Conservation (phyloP, 305 asterid genomes). For the Solanum hybrid region DNA sequence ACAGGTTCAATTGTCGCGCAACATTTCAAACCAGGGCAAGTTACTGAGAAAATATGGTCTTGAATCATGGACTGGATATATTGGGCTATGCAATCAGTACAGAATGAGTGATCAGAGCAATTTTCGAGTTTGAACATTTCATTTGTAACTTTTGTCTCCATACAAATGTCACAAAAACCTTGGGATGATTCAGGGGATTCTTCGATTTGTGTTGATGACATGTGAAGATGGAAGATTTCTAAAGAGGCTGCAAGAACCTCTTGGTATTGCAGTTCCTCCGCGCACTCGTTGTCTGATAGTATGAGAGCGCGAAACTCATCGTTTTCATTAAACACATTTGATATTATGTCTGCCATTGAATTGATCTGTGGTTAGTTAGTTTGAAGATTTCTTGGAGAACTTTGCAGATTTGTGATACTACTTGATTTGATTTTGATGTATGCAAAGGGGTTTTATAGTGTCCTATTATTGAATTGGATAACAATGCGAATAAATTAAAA, state of each 20-base stretch:
- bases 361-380: not conserved
- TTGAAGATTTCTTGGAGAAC: not conserved
- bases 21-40: not conserved
- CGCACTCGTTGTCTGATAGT: slow-evolving; percentile 12
- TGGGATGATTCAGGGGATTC: slow-evolving; percentile 14
- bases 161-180: slow-evolving; percentile 35
- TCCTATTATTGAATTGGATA: not conserved
- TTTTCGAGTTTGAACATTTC: slow-evolving; percentile 15
- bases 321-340: not conserved
- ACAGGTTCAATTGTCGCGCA: not conserved
- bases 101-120: slow-evolving; percentile 25
- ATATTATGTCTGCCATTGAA: slow-evolving; percentile 7
- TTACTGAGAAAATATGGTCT: not conserved
- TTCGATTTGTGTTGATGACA: not conserved
- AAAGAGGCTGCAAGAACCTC: slow-evolving; percentile 15
- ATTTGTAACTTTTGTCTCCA: slow-evolving; percentile 17
- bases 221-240: not conserved
- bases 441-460: not conserved
- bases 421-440: not conserved
- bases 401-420: not conserved
- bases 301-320: not conserved
- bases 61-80: not conserved
- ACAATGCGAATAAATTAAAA: not conserved
- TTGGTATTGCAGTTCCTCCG: slow-evolving; percentile 21
- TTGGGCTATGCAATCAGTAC: not conserved